Conservation (phyloP, 1,284 basidiomycete genomes). For the Pascua guehoae region DNA sequence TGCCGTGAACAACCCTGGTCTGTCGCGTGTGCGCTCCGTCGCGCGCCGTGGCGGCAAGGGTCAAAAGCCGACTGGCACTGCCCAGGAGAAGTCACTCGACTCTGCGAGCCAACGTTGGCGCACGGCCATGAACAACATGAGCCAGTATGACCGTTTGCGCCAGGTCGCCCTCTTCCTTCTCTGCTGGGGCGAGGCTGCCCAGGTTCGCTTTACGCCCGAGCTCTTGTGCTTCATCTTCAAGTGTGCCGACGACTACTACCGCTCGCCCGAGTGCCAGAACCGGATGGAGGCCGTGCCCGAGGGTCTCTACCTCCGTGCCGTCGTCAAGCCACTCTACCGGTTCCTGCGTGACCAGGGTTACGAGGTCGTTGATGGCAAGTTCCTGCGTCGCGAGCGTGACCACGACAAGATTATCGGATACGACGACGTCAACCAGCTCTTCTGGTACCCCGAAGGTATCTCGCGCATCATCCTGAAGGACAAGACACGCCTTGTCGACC, state of each 20-base stretch:
- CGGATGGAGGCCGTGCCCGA: constrained; percentile 90
- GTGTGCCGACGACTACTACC: constrained; percentile 99
- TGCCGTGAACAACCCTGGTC: constrained; percentile 82
- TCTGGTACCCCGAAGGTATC: constrained; percentile 99
- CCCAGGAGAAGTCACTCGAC: constrained; percentile 77
- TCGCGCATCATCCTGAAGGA: constrained; percentile 83
- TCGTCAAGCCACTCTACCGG: constrained; percentile 93
- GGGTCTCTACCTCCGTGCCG: constrained; percentile 84
- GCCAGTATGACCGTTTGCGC: constrained; percentile 92
- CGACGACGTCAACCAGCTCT: constrained; percentile 98
- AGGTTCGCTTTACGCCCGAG: constrained; percentile 97
- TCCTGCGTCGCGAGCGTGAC: constrained; percentile 86
- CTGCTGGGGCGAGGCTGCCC: constrained; percentile 97
- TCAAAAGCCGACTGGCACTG: constrained; percentile 40
- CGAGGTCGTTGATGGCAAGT: constrained; percentile 93
- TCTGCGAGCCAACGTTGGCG: constrained; percentile 90
- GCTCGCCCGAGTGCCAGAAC: constrained; percentile 96
- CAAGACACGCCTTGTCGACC: constrained; percentile 86
- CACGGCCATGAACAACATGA: constrained; percentile 98
- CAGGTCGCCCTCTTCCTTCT: constrained; percentile 95
- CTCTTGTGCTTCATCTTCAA: constrained; percentile 99
- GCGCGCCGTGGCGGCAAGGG: constrained; percentile 52
- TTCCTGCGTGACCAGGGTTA: constrained; percentile 98
- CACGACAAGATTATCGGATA: constrained; percentile 96
- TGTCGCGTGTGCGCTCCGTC: constrained; percentile 77